phyloP scores from a whole-genome alignment of 169 alveolate genomes.

The Plasmodium inui region DNA sequence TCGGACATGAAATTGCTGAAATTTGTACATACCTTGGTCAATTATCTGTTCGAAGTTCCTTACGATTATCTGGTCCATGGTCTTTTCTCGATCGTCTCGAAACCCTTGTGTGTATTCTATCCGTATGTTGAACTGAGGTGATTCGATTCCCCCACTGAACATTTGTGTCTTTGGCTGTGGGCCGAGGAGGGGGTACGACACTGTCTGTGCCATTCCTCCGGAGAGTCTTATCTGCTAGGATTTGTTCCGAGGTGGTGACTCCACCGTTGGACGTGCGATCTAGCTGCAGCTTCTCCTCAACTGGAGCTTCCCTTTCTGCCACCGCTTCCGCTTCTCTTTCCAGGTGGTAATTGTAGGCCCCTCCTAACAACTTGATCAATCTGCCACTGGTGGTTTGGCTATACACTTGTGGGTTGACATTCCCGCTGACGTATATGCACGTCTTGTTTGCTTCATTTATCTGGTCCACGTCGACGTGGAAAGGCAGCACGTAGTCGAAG shows the following conservation, averaged over 20 bases:
- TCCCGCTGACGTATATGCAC: constrained; percentile 53
- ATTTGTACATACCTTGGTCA: constrained; percentile 23
- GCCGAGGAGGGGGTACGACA: constrained; percentile 28
- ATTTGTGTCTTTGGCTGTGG: constrained; percentile 9
- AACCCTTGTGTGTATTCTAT: constrained; percentile 56
- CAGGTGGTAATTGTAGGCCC: constrained; percentile 23
- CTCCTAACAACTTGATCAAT: constrained; percentile 37
- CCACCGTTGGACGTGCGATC: neutral
- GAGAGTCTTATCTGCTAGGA: neutral
- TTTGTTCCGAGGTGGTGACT: neutral
- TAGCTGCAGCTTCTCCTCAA: neutral
- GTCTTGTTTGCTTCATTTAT: constrained; percentile 58
- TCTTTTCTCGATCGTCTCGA: constrained; percentile 36
- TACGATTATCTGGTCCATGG: constrained; percentile 17
- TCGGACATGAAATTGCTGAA: constrained; percentile 25
- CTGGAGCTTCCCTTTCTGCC: too few species aligned
- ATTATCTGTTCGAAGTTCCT: constrained; percentile 39
- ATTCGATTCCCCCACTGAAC: constrained; percentile 26
- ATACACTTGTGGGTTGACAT: constrained; percentile 22
- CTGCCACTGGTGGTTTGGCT: constrained; percentile 33
- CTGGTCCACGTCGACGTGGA: constrained; percentile 56
- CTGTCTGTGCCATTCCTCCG: constrained; percentile 46
- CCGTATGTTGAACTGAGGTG: constrained; percentile 7
- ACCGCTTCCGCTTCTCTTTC: too few species aligned
- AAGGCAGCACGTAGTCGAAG: constrained; percentile 40